Base-by-base conservation (phyloP, 192 early-diverging fungal genomes). In the Coemansia sp. region DNA sequence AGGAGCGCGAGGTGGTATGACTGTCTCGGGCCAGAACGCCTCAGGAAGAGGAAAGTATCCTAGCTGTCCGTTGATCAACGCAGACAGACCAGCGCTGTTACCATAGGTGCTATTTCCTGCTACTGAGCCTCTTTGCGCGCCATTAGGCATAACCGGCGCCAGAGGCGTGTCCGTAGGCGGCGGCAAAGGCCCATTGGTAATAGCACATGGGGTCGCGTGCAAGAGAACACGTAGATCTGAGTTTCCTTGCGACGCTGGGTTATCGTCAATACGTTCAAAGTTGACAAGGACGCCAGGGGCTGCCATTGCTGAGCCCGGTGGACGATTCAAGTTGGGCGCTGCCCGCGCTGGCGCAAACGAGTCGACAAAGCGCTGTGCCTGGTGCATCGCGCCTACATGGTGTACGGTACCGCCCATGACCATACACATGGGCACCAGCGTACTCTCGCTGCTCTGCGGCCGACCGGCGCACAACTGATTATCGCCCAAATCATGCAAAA, bases 31-130 rank as follows among this genome's bases (percentile, higher is more conserved):
- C 90, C 89, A 91, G 75, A 86, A 94, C 19, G 88, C 57, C 62
- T 94, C 91, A 3, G 91, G 91, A 9, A 94, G 88, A 4, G 91
- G 91, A 75, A 93, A 92, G 65, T 88, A 82, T 14, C 83, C 84
- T 6, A 85, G 37, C 14, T 86, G 74, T 4, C 74, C 77, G 36
- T 62, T 68, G 55, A 78, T 71, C 60, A 84, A 55, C 25, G 81
- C 81, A 3, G 66, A 39, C 11, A 78, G 68, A 10, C 81, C 81
- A 0, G 77, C 73, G 55, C 77, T 84, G 59, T 69, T 77, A 15
- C 75, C 75, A 17, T 74, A 69, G 39, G 37, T 64, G 25, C 55
- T 39, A n/a, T 19, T 48, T 9, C 36, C 32, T 38, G 39, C 72
- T 15, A 15, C 10, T 6, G 48, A 2, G 62, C 29, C 77, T 42